Percentiles rank a stretch among this genome's conserved stretches.
phyloP scores from a whole-genome alignment of 164 flowering plant genomes.

The Magnolia officinalis region DNA sequence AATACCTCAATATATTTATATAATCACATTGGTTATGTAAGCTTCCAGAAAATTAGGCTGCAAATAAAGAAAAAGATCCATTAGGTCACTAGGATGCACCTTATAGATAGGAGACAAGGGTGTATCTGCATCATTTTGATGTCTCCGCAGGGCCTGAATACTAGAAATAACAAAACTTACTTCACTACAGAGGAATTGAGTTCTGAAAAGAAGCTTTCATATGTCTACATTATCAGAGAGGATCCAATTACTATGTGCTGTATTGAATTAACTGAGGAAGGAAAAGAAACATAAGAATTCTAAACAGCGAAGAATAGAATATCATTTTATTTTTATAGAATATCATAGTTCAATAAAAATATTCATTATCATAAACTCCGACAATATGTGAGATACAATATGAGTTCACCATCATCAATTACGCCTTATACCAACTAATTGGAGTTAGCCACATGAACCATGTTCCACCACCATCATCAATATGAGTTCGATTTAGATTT shows the following conservation, averaged over 20 bases:
- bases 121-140: slow-evolving; percentile 53
- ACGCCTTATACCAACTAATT: too few species aligned
- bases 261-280: not conserved
- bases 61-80: not conserved
- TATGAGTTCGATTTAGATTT: too few species aligned
- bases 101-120: slow-evolving; percentile 75
- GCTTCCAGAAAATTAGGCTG: not conserved
- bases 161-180: slow-evolving; percentile 33
- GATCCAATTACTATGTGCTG: not conserved
- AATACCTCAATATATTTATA: not conserved
- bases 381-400: not conserved
- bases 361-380: not conserved
- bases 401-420: too few species aligned
- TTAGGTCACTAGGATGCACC: slow-evolving; percentile 39
- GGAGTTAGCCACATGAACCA: too few species aligned
- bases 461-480: too few species aligned
- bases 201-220: not conserved
- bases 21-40: not conserved
- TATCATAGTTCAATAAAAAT: not conserved
- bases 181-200: not conserved
- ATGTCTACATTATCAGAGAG: not conserved
- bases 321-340: not conserved
- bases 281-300: not conserved
- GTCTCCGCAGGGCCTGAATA: slow-evolving; percentile 61
- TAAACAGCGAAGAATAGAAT: not conserved